phyloP scores from a whole-genome alignment of 495 filamentous ascomycete species.

The Amniculicola lignicola region DNA sequence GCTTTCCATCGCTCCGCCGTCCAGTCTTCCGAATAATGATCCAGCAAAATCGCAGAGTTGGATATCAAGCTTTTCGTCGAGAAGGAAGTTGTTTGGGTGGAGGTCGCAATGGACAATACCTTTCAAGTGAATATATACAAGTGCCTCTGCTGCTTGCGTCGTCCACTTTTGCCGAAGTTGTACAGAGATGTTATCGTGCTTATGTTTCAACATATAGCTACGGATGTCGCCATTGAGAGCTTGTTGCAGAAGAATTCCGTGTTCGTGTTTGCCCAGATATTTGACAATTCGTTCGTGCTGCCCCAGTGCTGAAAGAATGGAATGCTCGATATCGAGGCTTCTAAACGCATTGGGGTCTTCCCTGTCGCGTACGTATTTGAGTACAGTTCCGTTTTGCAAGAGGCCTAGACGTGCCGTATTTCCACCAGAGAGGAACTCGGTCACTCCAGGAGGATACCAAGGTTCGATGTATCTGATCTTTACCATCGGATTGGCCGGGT shows the following conservation, averaged over 20 bases:
- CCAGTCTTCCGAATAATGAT: constrained; percentile 24
- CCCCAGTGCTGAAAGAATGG: constrained; percentile 8
- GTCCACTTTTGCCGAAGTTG: constrained; percentile 2
- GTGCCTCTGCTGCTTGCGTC: constrained; percentile 10
- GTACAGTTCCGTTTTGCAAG: constrained; percentile 8
- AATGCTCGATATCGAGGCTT: constrained; percentile 14
- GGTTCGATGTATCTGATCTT: constrained; percentile 8
- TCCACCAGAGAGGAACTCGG: constrained; percentile 4
- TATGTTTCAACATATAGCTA: constrained; percentile 2
- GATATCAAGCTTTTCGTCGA: constrained; percentile 21
- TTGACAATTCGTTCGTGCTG: constrained; percentile 7
- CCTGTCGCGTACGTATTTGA: constrained; percentile 14
- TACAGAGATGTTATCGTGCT: background rate
- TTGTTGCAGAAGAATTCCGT: constrained; percentile 4
- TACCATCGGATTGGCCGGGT: background rate
- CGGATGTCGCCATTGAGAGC: constrained; percentile 8
- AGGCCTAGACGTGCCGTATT: constrained; percentile 12
- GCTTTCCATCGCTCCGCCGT: constrained; percentile 9
- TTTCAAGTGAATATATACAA: constrained; percentile 15
- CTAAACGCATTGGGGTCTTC: constrained; percentile 6
- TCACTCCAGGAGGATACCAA: constrained; percentile 16
- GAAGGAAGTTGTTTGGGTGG: constrained; percentile 27
- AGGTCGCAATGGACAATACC: constrained; percentile 31
- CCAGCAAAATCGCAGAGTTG: constrained; percentile 34
- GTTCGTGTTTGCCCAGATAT: constrained; percentile 6